These are phyloP conservation scores for Glycine tomentella DNA, from an alignment of 306 rosid species.

Conservation along the genomic window DNA sequence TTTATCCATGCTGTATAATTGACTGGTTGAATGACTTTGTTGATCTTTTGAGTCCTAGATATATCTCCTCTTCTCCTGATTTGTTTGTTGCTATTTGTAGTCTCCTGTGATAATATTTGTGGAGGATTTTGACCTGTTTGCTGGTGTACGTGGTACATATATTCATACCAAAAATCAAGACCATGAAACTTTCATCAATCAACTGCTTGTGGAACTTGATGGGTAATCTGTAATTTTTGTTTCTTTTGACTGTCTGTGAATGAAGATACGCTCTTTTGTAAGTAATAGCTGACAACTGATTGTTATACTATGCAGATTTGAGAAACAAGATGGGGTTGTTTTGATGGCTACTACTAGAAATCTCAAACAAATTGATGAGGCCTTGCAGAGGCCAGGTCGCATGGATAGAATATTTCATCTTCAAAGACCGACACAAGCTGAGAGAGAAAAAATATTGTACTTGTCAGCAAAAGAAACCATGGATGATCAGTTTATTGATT, in stretches of 20 bases:
- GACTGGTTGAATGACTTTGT: slow-evolving; percentile 13
- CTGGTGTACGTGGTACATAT: slow-evolving; percentile 94
- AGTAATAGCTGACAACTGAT: slow-evolving; percentile 31
- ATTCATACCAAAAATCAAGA: slow-evolving; percentile 95
- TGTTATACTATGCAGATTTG: slow-evolving; percentile 68
- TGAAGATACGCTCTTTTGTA: slow-evolving; percentile 38
- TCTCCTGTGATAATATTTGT: slow-evolving; percentile 97
- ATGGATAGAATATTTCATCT: slow-evolving; percentile 99
- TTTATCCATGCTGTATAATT: slow-evolving; percentile 16
- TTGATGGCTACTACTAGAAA: slow-evolving; percentile 97
- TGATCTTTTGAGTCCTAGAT: slow-evolving; percentile 37
- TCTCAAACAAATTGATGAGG: slow-evolving; percentile 90
- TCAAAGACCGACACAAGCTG: slow-evolving; percentile 92
- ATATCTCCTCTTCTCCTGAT: slow-evolving; percentile 43
- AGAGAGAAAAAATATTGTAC: slow-evolving; percentile 84
- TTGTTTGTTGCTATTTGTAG: slow-evolving; percentile 57
- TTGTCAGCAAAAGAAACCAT: slow-evolving; percentile 86
- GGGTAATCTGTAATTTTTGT: slow-evolving; percentile 67
- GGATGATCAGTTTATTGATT: slow-evolving; percentile 88
- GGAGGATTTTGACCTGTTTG: slow-evolving; percentile 97
- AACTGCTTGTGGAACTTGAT: slow-evolving; percentile 98
- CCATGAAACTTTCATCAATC: slow-evolving; percentile 97
- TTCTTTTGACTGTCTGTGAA: slow-evolving; percentile 41
- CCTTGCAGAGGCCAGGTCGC: slow-evolving; percentile 97
- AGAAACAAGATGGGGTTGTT: slow-evolving; percentile 99